Conservation (phyloP, 371 early-diverging fungal species). For the Nosema muscidifuracis region DNA sequence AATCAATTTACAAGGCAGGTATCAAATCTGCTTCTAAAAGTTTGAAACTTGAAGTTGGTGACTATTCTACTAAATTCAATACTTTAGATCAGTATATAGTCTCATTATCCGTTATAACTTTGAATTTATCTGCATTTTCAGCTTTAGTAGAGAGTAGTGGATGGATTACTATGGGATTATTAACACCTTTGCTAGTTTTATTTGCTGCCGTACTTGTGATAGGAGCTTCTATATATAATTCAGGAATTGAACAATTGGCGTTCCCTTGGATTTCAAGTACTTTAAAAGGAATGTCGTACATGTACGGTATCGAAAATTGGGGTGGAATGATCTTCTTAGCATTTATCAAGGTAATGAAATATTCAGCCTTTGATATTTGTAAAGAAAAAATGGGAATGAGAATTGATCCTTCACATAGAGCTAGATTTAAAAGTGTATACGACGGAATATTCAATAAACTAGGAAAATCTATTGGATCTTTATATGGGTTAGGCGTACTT, state of each 20-base stretch:
- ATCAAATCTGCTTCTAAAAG: constrained; percentile 41
- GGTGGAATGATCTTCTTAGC: constrained; percentile 41
- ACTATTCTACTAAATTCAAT: constrained; percentile 44
- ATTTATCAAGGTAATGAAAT: constrained; percentile 58
- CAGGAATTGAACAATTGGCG: constrained; percentile 19
- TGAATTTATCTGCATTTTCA: constrained; percentile 59
- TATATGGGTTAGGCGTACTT: constrained; percentile 50
- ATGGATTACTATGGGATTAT: constrained; percentile 54
- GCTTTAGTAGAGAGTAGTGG: constrained; percentile 55
- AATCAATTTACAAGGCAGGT: constrained; percentile 55
- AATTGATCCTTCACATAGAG: constrained; percentile 57
- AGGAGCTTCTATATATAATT: constrained; percentile 50
- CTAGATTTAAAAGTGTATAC: constrained; percentile 63
- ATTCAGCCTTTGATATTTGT: constrained; percentile 62
- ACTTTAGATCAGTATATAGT: constrained; percentile 54
- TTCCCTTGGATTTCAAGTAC: constrained; percentile 31
- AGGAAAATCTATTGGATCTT: constrained; percentile 59
- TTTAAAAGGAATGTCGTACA: constrained; percentile 3
- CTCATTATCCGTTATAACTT: constrained; percentile 48
- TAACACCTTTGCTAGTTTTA: constrained; percentile 54
- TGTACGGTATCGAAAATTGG: constrained; percentile 35
- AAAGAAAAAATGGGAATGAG: constrained; percentile 62
- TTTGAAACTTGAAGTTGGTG: constrained; percentile 30
- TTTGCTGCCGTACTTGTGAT: constrained; percentile 25
- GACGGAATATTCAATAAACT: constrained; percentile 63